phyloP scores from a whole-genome alignment of 2,329 filamentous ascomycete genomes.

The Phaeosphaeriaceae sp. region DNA sequence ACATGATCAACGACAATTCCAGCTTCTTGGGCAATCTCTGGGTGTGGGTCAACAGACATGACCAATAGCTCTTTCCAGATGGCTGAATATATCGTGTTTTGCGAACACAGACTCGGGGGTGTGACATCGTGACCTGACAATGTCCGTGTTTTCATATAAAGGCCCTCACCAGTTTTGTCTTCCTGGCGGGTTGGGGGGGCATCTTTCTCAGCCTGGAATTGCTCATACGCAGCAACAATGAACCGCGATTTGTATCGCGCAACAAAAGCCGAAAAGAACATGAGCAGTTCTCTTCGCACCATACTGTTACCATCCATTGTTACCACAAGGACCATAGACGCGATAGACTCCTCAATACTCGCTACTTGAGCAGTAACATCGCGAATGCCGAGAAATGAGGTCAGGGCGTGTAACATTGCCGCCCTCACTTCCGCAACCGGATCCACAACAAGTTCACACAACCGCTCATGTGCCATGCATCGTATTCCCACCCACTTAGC shows the following conservation, averaged over 20 bases:
- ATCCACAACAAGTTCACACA: conserved; percentile 82
- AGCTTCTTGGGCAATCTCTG: conserved; percentile 87
- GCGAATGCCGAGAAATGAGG: conserved; percentile 90
- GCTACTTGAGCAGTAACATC: conserved; percentile 91
- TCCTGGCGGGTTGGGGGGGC: conserved; percentile 23
- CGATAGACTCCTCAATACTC: conserved; percentile 87
- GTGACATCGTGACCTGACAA: conserved; percentile 1
- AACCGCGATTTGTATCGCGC: conserved; percentile 92
- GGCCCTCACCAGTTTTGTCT: conserved; percentile 33
- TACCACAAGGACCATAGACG: conserved; percentile 88
- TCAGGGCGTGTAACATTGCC: conserved; percentile 91
- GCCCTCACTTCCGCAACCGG: conserved; percentile 90
- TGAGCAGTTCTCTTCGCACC: conserved; percentile 89
- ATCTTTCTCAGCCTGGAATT: conserved; percentile 77
- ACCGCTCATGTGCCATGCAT: conserved; percentile 79
- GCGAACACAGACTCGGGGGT: conserved; percentile 57
- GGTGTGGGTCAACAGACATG: conserved; percentile 90
- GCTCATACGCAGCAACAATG: conserved; percentile 88
- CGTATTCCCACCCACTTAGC: conserved; percentile 96
- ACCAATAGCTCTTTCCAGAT: conserved; percentile 94
- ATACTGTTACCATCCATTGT: conserved; percentile 92
- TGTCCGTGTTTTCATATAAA: conserved; percentile 39
- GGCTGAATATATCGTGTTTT: conserved; percentile 89
- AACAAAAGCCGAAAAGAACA: conserved; percentile 92
- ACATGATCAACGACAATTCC: conserved; percentile 86